Conservation (phyloP, 768 basidiomycete genomes). For the Leccinum pellstonianum region DNA sequence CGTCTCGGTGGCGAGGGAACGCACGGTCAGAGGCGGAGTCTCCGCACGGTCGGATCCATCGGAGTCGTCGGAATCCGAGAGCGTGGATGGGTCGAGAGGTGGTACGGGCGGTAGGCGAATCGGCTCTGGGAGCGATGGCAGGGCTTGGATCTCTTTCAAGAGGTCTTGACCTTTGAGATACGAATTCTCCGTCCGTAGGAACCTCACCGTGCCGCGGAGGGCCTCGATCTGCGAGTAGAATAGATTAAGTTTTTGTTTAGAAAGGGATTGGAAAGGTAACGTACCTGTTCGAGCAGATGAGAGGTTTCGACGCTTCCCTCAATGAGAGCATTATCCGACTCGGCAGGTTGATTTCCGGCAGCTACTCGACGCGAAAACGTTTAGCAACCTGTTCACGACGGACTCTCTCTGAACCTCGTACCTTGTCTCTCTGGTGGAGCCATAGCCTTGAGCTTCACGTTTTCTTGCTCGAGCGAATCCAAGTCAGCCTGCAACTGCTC, state of each 20-base stretch:
- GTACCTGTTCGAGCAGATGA: conserved; percentile 83
- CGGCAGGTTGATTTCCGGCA: conserved; percentile 48
- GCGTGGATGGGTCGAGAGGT: conserved; percentile 59
- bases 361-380: conserved; percentile 27
- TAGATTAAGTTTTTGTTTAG: conserved; percentile 2
- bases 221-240: conserved; percentile 68
- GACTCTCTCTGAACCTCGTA: conserved; percentile 30
- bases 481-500: conserved; percentile 89
- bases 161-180: conserved; percentile 93
- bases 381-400: background rate
- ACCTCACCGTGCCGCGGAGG: conserved; percentile 86
- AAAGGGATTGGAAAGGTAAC: conserved; percentile 9
- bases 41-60: conserved; percentile 58
- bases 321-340: conserved; percentile 60
- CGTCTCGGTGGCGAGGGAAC: conserved; percentile 75
- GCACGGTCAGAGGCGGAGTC: conserved; percentile 50
- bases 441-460: conserved; percentile 72
- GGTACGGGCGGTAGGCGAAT: conserved; percentile 56
- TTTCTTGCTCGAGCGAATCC: conserved; percentile 85
- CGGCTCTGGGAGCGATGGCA: conserved; percentile 62
- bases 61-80: conserved; percentile 65
- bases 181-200: conserved; percentile 90
- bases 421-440: conserved; percentile 71
- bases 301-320: conserved; percentile 87
- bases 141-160: conserved; percentile 72